These are phyloP conservation scores for Euphorbia neoarborescens DNA, from an alignment of 441 rosid genomes.

Conservation along the genomic window DNA sequence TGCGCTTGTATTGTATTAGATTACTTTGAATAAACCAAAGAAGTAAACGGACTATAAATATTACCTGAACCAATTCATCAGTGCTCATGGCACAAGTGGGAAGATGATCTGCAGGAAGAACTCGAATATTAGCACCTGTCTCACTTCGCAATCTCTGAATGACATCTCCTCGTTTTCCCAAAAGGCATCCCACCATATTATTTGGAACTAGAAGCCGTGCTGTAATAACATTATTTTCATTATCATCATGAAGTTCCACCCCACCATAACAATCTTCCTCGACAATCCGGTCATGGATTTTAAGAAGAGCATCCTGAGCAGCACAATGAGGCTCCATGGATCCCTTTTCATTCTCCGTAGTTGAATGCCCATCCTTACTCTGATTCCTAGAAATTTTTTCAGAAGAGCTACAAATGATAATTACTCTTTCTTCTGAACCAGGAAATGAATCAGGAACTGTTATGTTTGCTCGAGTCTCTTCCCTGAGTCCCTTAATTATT, in stretches of 20 bases:
- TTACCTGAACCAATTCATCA: constrained; percentile 59
- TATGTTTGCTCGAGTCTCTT: constrained; percentile 47
- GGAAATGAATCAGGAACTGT: constrained; percentile 46
- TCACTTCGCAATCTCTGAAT: constrained; percentile 47
- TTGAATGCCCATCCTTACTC: constrained; percentile 23
- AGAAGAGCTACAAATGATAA: constrained; percentile 43
- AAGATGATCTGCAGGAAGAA: constrained; percentile 46
- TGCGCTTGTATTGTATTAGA: not conserved
- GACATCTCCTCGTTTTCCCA: constrained; percentile 52
- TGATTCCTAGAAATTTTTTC: constrained; percentile 22
- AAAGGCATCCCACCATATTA: constrained; percentile 50
- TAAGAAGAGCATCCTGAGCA: constrained; percentile 61
- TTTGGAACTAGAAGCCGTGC: constrained; percentile 51
- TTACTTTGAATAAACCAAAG: not conserved
- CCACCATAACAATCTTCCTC: constrained; percentile 45
- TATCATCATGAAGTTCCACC: constrained; percentile 34
- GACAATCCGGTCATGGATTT: constrained; percentile 44
- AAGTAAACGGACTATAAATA: constrained; percentile 7
- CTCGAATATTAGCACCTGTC: constrained; percentile 49
- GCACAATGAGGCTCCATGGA: constrained; percentile 41
- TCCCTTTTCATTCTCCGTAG: constrained; percentile 23
- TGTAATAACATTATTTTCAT: constrained; percentile 29
- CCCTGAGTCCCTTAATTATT: constrained; percentile 43
- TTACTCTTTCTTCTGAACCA: constrained; percentile 59
- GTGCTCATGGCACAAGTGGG: constrained; percentile 47